Conservation (phyloP, 345 rosid species). For the Pistacia atlantica region DNA sequence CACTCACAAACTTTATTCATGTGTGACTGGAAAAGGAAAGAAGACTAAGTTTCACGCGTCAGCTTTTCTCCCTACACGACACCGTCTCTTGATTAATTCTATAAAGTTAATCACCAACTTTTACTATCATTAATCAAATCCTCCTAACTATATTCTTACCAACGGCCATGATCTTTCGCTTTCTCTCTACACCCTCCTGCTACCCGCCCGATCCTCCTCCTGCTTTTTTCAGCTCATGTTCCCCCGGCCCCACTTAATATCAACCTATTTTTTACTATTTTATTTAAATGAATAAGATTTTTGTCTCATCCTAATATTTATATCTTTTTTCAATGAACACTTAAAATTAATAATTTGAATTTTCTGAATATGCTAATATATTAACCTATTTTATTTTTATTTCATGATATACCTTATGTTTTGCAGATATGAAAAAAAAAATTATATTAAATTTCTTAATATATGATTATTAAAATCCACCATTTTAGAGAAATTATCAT, state of each 20-base stretch:
- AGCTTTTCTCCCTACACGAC: slow-evolving; percentile 43
- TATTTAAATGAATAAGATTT: too few species aligned
- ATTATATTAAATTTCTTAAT: too few species aligned
- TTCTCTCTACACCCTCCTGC: neutral
- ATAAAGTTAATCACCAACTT: slow-evolving; percentile 9
- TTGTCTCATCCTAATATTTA: too few species aligned
- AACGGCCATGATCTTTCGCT: neutral
- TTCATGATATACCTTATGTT: too few species aligned
- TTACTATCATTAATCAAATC: neutral
- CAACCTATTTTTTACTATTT: too few species aligned
- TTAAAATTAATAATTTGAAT: too few species aligned
- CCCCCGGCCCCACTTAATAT: neutral
- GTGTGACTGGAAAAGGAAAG: slow-evolving; percentile 35
- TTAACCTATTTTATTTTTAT: too few species aligned
- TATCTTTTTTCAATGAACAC: too few species aligned
- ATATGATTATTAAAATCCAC: too few species aligned
- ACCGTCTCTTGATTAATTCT: neutral
- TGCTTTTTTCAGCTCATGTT: neutral
- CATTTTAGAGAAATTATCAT: too few species aligned
- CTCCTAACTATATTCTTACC: neutral
- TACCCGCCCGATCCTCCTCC: neutral
- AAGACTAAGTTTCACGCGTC: slow-evolving; percentile 42
- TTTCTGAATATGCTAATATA: too few species aligned
- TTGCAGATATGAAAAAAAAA: too few species aligned
- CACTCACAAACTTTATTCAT: neutral